A percentile compares a stretch with the other conserved stretches of the same genome.
Evolutionary conservation across 345 rosid species (phyloP).

Genomic region (Acer yangbiense): DNA sequence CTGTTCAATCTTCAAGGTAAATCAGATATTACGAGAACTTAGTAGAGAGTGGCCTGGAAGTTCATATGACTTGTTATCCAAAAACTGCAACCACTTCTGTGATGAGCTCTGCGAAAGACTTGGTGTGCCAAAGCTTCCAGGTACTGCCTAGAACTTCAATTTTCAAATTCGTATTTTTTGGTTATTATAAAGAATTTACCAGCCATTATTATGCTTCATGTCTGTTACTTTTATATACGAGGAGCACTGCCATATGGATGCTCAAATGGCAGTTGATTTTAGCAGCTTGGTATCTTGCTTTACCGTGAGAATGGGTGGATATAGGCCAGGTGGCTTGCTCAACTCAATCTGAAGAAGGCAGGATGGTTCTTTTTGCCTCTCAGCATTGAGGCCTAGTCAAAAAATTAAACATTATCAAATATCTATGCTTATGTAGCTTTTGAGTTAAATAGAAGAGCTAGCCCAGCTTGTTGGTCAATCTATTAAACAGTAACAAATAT

Average conservation of each 20-base stretch:
- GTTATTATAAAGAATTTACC: constrained; percentile 2
- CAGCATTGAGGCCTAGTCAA: not conserved
- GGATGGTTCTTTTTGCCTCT: not conserved
- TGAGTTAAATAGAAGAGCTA: not conserved
- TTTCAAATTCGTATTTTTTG: constrained; percentile 3
- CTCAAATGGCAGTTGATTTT: not conserved
- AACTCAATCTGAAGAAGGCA: not conserved
- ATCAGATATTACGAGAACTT: constrained; percentile 79
- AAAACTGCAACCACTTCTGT: constrained; percentile 96
- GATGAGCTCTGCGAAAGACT: constrained; percentile 82
- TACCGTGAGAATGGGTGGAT: not conserved
- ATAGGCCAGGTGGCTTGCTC: not conserved
- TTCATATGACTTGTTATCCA: constrained; percentile 74
- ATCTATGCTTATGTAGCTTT: not conserved
- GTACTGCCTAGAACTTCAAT: constrained; percentile 26
- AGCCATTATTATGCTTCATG: not conserved
- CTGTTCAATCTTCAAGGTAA: constrained; percentile 61
- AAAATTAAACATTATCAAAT: not conserved
- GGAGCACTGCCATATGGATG: not conserved
- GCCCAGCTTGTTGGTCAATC: not conserved
- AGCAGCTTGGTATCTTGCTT: not conserved
- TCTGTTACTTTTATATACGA: not conserved
- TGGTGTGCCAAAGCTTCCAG: constrained; percentile 93
- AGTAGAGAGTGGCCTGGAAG: constrained; percentile 88
- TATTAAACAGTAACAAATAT: not conserved